These are phyloP conservation scores for Dactylella cylindrospora DNA, from an alignment of 2,329 filamentous ascomycete genomes.

Conservation along the genomic window DNA sequence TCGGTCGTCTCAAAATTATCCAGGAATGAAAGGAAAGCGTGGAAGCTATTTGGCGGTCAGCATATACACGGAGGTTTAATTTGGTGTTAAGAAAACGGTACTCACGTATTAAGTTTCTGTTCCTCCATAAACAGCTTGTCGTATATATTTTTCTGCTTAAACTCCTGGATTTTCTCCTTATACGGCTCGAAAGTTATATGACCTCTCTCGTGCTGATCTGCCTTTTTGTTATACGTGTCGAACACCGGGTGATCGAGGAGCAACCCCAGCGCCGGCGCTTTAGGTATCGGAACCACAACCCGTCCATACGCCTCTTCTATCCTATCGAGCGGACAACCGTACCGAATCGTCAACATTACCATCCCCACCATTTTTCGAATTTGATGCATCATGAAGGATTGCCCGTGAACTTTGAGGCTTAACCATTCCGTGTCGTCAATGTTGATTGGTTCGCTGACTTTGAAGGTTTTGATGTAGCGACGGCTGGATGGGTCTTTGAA, in stretches of 20 bases:
- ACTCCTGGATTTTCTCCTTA: constrained; percentile 76
- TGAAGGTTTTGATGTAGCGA: constrained; percentile 88
- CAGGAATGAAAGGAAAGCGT: constrained; percentile 48
- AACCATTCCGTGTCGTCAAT: constrained; percentile 95
- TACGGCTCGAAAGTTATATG: constrained; percentile 77
- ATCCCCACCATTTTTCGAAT: constrained; percentile 97
- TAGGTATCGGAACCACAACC: constrained; percentile 81
- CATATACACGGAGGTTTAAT: constrained; percentile 13
- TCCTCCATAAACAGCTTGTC: constrained; percentile 87
- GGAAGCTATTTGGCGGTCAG: constrained; percentile 43
- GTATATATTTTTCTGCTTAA: constrained; percentile 92
- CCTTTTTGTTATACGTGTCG: constrained; percentile 77
- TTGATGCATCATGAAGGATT: constrained; percentile 99
- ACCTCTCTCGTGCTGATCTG: constrained; percentile 64
- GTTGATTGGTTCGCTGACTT: constrained; percentile 75
- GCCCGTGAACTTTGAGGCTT: constrained; percentile 90
- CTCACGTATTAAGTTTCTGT: constrained; percentile 81
- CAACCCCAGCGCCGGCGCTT: constrained; percentile 84
- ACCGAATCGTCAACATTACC: constrained; percentile 79
- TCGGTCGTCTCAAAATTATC: constrained; percentile 46
- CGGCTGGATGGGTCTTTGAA: constrained; percentile 80
- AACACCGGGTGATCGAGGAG: constrained; percentile 90
- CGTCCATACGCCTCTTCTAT: constrained; percentile 73
- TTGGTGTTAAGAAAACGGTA: constrained; percentile 47
- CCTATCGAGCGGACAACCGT: constrained; percentile 70